Base-by-base conservation (phyloP, 1,139 yeast species). In the Yamadazyma friedrichii region DNA sequence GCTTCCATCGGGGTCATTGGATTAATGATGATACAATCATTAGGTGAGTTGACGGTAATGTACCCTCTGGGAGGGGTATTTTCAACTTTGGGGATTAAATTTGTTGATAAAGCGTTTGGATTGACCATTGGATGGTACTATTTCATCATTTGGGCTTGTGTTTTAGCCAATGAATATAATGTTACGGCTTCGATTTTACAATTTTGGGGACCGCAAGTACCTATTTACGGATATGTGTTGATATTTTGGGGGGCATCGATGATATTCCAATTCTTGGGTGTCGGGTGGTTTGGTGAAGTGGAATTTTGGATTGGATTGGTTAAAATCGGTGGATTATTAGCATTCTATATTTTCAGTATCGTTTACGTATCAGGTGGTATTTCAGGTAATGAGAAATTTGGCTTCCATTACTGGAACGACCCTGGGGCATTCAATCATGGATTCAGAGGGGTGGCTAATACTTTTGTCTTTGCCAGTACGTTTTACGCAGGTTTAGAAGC, bases 341-440 rank as follows among this genome's bases (percentile, higher is more conserved):
- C 84, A 2, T 79, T 75, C 52, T 80, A 81, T 58, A 61, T 82
- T 31, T 80, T 80, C 47, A 67, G 83, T 25, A 70, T 82, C 37
- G 65, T 81, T 11, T 80, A 80, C 53, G 75, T 81, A 15, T 69
- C 84, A 16, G 95, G 94, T 31, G 95, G 94, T 29, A 69, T 82
- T 28, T 67, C 67, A 36, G 67, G 64, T 29, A 67, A 66, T 25
- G 83, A 81, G 4, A 26, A 26, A 16, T 79, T 78, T 54, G 78
- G 78, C 1, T 71, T 71, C 50, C 71, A 67, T 33, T 71, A 71
- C 51, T 71, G 76, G 76, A 68, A 76, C 44, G 70, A 65, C 42
- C 84, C 85, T 1, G 77, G 77, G 27, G 62, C 75, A 6, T 67
- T 71, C 46, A 54, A 64, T n/a, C 54, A 68, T 42, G 88, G 88